Evolutionary conservation across 352 stramenopile species (phyloP).

Genomic region (Phytophthora sp.): DNA sequence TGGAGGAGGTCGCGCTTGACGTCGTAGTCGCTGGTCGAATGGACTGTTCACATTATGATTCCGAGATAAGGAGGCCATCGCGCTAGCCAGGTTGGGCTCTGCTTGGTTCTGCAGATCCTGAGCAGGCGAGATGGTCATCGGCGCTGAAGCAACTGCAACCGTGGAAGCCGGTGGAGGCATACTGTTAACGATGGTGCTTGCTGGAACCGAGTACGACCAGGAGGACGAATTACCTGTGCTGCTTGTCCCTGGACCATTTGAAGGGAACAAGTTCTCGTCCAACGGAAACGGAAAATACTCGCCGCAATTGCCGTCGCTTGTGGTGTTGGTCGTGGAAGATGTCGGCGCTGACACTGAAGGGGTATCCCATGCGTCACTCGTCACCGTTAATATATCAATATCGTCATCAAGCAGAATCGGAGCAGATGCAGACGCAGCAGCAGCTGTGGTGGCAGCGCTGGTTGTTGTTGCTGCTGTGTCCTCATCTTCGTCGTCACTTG

Average conservation of each 20-base stretch:
- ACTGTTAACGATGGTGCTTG: slow-evolving; percentile 43
- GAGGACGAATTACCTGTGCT: slow-evolving; percentile 24
- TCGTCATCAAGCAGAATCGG: slow-evolving; percentile 64
- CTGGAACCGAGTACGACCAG: slow-evolving; percentile 45
- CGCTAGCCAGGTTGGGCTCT: slow-evolving; percentile 58
- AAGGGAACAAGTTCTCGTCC: slow-evolving; percentile 62
- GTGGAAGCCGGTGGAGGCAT: slow-evolving; percentile 21
- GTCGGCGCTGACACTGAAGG: slow-evolving; percentile 19
- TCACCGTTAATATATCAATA: slow-evolving; percentile 69
- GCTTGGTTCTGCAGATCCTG: slow-evolving; percentile 43
- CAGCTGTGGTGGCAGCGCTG: background rate
- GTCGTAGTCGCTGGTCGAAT: slow-evolving; percentile 48
- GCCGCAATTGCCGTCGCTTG: slow-evolving; percentile 38
- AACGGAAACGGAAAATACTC: slow-evolving; percentile 65
- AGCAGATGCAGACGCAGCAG: slow-evolving; percentile 13
- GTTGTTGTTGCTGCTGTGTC: slow-evolving; percentile 10
- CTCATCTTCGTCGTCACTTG: slow-evolving; percentile 69
- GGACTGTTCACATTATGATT: slow-evolving; percentile 65
- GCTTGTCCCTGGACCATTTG: slow-evolving; percentile 27
- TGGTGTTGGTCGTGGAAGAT: slow-evolving; percentile 25
- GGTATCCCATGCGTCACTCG: slow-evolving; percentile 70
- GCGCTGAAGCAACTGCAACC: slow-evolving; percentile 10
- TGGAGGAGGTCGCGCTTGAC: slow-evolving; percentile 21
- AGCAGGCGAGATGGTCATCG: slow-evolving; percentile 20
- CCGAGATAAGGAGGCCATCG: slow-evolving; percentile 67